Evolutionary conservation across 192 early-diverging fungal genomes (phyloP).

Genomic region (Rhizoclosmatium sp.): DNA sequence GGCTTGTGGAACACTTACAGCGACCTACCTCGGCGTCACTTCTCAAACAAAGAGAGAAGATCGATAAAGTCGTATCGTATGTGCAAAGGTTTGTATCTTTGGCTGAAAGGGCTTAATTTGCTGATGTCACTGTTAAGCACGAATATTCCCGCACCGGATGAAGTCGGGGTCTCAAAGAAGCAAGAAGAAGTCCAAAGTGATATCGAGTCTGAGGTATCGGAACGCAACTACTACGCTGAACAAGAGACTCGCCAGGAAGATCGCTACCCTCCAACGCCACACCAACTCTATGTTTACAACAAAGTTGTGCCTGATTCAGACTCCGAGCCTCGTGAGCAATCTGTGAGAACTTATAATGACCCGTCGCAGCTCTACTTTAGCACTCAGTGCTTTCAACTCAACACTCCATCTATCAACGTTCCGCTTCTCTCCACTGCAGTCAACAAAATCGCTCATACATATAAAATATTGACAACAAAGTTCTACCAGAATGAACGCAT

Average conservation of each 20-base stretch:
- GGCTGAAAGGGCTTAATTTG: background rate
- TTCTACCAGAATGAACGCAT: constrained; percentile 60
- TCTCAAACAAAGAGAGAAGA: constrained; percentile 23
- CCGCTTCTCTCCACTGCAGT: constrained; percentile 31
- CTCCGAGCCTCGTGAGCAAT: constrained; percentile 14
- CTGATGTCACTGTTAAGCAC: background rate
- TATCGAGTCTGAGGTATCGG: background rate
- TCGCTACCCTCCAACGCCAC: constrained; percentile 53
- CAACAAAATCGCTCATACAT: constrained; percentile 40
- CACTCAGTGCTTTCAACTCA: constrained; percentile 39
- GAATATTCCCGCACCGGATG: background rate
- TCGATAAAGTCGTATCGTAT: background rate
- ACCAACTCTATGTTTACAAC: constrained; percentile 48
- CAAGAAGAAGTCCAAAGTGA: background rate
- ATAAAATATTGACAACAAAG: constrained; percentile 51
- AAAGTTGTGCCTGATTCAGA: constrained; percentile 47
- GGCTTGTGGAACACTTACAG: background rate
- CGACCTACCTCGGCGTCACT: constrained; percentile 26
- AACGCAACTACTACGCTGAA: constrained; percentile 5
- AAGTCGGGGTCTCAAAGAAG: background rate
- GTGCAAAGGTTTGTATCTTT: background rate
- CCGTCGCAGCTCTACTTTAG: constrained; percentile 16
- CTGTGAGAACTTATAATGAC: background rate
- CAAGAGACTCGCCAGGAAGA: constrained; percentile 3
- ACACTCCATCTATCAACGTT: constrained; percentile 1